Conservation (phyloP, 2,329 filamentous ascomycete species). For the Botrytis porri region DNA sequence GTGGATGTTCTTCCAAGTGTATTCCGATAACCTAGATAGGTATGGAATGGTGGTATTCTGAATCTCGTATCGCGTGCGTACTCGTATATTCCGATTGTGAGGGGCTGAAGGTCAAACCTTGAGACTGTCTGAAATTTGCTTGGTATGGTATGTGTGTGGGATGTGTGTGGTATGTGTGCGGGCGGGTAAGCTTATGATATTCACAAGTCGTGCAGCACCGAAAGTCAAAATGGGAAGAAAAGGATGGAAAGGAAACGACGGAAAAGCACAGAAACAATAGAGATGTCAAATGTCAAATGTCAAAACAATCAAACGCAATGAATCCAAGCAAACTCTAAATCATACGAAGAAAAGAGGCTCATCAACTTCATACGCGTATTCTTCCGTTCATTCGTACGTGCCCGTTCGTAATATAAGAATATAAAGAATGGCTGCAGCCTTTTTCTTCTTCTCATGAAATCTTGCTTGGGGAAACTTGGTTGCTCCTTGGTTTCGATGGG, state of each 20-base stretch:
- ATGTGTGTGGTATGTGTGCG: neutral
- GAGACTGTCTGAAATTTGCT: neutral
- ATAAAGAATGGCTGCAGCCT: too few relatives aligned
- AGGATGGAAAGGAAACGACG: too few relatives aligned
- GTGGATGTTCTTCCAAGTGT: neutral
- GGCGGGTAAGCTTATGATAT: neutral
- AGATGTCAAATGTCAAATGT: neutral
- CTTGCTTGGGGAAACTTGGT: neutral
- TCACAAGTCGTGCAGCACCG: neutral
- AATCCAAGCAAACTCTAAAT: neutral
- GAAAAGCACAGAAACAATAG: too few relatives aligned
- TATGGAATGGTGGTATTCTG: neutral
- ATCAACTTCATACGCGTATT: slow-evolving; percentile 12
- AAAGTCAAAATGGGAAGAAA: neutral
- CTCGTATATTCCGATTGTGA: neutral
- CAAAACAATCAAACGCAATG: neutral
- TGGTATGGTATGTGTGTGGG: neutral
- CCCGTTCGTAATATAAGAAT: neutral
- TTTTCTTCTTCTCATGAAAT: neutral
- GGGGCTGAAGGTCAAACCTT: neutral
- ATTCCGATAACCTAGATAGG: neutral
- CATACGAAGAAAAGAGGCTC: slow-evolving; percentile 10
- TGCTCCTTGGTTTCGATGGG: neutral
- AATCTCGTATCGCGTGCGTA: neutral
- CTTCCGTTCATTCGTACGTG: neutral